A percentile compares a stretch with the other conserved stretches of the same genome.
Evolutionary conservation across 768 basidiomycete species (phyloP).

Genomic region (Tulasnella sp.): DNA sequence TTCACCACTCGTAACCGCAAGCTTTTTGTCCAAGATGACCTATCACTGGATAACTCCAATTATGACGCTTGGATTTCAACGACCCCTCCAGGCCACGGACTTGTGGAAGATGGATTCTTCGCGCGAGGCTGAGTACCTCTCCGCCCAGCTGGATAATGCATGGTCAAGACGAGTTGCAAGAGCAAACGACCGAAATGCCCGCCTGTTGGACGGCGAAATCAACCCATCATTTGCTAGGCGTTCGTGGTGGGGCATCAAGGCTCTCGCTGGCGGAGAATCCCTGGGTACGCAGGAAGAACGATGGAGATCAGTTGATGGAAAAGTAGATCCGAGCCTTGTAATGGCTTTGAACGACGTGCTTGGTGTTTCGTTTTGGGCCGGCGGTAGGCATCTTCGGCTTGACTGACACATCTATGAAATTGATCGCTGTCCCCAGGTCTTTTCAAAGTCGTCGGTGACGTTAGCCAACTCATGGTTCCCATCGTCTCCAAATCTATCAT

Average conservation of each 20-base stretch:
- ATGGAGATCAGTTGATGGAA: background rate
- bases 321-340: conserved; percentile 1
- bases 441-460: conserved; percentile 35
- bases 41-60: conserved; percentile 51
- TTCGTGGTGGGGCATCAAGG: conserved; percentile 32
- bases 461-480: conserved; percentile 31
- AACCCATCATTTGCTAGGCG: conserved; percentile 31
- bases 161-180: conserved; percentile 22
- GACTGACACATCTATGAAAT: background rate
- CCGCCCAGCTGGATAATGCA: conserved; percentile 33
- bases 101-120: conserved; percentile 60
- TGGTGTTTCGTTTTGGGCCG: conserved; percentile 24
- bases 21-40: conserved; percentile 38
- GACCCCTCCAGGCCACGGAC: conserved; percentile 75
- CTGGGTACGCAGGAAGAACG: background rate
- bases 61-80: conserved; percentile 65
- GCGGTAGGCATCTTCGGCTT: background rate
- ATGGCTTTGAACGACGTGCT: background rate
- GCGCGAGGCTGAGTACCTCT: conserved; percentile 45
- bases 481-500: conserved; percentile 33
- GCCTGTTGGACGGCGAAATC: background rate
- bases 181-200: background rate
- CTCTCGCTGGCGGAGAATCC: background rate
- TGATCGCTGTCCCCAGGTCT: conserved; percentile 21
- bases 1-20: conserved; percentile 57